Evolutionary conservation across 2,329 filamentous ascomycete species (phyloP), one percentile per base, ranked within the genome.

Genomic region (Tetracladium maxilliforme): DNA sequence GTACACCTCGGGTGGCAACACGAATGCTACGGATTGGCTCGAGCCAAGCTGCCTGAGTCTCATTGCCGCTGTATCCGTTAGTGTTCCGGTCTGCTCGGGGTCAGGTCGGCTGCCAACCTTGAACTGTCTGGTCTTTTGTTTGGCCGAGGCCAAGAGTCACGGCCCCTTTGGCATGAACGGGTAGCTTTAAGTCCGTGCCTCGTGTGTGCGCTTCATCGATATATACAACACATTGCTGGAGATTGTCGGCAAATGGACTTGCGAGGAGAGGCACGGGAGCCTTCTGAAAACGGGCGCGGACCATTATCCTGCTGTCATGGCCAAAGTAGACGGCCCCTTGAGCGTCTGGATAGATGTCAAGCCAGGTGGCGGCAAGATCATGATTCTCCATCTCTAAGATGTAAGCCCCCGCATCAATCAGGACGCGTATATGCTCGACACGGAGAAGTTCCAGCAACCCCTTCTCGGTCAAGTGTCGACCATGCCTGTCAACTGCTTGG

Each of bases 341-440:
- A 1, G 58, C 57, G 2, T 39, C n/a, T 0, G 18, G 9, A 21
- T 70, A 61, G 2, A 56, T 38, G 0, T 44, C 37, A 1, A 75
- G 38, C 69, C 69, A 74, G 2, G 45, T 43, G 8, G 45, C 45
- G 0, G 53, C 67, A 0, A 75, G 43, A 0, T 44, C 43, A 2
- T 40, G 24, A 35, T 72, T 77, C 30, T 59, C 52, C 49, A 69
- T 64, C 35, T 78, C 72, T 0, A 78, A 40, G 10, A 78, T 65
- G 10, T 69, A 62, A 0, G 73, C 71, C 0, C 73, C 73, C 0
- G 69, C 64, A 38, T 78, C 72, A 1, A 79, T 70, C 0, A 79
- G 47, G 0, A 78, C 51, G 0, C 54, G 49, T 9, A 72, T 69
- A 0, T 35, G 23, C 1, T 29, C 32, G 0, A 33, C 22, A 1